A percentile compares a stretch with the other conserved stretches of the same genome.
Evolutionary conservation across 176 grass and related monocot genomes (phyloP).

Genomic region (Eleusine coracana): DNA sequence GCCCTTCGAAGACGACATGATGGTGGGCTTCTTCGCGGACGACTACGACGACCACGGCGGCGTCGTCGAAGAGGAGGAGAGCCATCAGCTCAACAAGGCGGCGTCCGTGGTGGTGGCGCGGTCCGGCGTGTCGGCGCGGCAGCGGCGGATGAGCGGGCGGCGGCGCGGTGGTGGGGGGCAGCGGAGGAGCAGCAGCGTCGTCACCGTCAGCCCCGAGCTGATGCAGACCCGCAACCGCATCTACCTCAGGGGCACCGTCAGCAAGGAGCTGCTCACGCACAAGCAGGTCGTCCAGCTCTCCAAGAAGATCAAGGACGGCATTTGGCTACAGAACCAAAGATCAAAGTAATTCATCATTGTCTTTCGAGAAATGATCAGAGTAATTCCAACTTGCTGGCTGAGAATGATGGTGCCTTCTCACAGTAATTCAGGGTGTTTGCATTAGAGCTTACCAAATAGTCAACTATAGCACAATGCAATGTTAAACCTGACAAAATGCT

Average conservation of each 20-base stretch:
- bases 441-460: neutral
- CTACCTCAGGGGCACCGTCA: slow-evolving; percentile 74
- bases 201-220: slow-evolving; percentile 77
- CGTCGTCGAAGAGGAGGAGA: neutral
- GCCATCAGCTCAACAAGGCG: slow-evolving; percentile 7
- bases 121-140: slow-evolving; percentile 64
- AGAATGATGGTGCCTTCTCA: neutral
- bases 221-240: slow-evolving; percentile 62
- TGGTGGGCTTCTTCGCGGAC: slow-evolving; percentile 21
- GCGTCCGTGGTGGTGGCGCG: slow-evolving; percentile 48
- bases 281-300: slow-evolving; percentile 87
- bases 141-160: slow-evolving; percentile 66
- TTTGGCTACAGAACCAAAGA: slow-evolving; percentile 70
- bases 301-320: slow-evolving; percentile 91
- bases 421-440: neutral
- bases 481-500: neutral
- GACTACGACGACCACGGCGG: slow-evolving; percentile 1
- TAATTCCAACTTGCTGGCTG: neutral
- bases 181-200: neutral
- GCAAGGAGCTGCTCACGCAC: slow-evolving; percentile 85
- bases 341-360: slow-evolving; percentile 52
- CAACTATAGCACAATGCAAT: neutral
- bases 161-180: neutral
- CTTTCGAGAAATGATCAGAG: too few species aligned
- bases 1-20: slow-evolving; percentile 64